Conservation (phyloP, 2,329 filamentous ascomycete genomes). For the Fusarium hainanense region DNA sequence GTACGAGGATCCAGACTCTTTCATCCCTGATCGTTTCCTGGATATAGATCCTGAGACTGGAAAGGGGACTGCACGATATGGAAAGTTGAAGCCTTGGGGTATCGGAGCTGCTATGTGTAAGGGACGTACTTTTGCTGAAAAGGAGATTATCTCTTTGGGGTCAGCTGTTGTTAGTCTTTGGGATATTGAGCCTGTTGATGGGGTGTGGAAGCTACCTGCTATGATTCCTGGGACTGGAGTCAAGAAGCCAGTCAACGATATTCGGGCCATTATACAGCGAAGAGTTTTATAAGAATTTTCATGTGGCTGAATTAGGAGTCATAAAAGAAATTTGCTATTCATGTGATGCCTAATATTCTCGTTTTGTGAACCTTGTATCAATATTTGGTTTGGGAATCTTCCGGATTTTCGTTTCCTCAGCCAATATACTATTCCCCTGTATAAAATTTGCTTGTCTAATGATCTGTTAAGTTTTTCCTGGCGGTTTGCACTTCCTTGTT, state of each 20-base stretch:
- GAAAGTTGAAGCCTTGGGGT: slow-evolving; percentile 41
- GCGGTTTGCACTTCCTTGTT: not conserved
- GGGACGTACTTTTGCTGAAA: slow-evolving; percentile 43
- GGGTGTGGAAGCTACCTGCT: slow-evolving; percentile 24
- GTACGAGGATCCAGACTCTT: slow-evolving; percentile 32
- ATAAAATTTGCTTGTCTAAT: not conserved
- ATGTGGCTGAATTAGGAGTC: not conserved
- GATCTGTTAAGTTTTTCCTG: not conserved
- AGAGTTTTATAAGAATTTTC: not conserved
- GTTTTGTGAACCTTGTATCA: too few relatives aligned
- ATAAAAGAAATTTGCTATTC: not conserved
- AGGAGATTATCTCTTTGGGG: slow-evolving; percentile 33
- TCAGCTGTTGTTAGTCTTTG: slow-evolving; percentile 34
- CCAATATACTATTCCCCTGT: not conserved
- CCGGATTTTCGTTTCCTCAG: fast-evolving
- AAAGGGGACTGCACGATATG: slow-evolving; percentile 28
- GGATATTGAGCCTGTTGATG: slow-evolving; percentile 22
- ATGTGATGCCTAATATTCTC: too few relatives aligned
- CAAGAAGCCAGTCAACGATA: slow-evolving; percentile 25
- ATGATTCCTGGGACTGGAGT: slow-evolving; percentile 29
- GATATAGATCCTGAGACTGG: slow-evolving; percentile 20
- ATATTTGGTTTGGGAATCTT: not conserved
- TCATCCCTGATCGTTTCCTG: slow-evolving; percentile 39
- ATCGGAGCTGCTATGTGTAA: slow-evolving; percentile 40
- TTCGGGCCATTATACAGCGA: slow-evolving; percentile 37